These are phyloP conservation scores for Chaetomium cochliodes DNA, from an alignment of 495 filamentous ascomycete species.

Conservation along the genomic window DNA sequence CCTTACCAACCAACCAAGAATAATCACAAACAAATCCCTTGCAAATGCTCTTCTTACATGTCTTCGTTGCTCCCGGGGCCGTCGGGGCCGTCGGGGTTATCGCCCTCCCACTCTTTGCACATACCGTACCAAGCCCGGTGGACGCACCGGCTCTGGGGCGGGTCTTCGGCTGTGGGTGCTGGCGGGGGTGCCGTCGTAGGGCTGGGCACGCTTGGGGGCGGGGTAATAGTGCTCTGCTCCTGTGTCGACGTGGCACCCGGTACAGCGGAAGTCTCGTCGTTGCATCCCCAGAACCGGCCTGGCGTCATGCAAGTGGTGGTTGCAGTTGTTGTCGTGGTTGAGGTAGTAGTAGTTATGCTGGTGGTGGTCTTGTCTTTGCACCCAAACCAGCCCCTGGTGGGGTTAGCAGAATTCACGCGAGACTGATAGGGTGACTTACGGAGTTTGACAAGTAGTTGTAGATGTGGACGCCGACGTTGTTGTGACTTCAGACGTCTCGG, in stretches of 20 bases:
- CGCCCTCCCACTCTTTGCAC: constrained; percentile 43
- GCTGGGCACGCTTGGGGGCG: constrained; percentile 37
- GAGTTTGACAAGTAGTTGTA: constrained; percentile 57
- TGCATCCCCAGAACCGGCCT: constrained; percentile 58
- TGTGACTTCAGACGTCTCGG: constrained; percentile 45
- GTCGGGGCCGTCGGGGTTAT: neutral
- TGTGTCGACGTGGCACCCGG: constrained; percentile 31
- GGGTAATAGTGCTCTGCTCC: constrained; percentile 37
- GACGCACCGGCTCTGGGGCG: constrained; percentile 36
- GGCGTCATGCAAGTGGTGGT: constrained; percentile 52
- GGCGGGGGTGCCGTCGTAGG: constrained; percentile 24
- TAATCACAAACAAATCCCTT: constrained; percentile 12
- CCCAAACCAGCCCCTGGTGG: constrained; percentile 62
- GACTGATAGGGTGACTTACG: constrained; percentile 29
- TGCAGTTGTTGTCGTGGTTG: constrained; percentile 28
- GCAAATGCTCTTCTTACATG: constrained; percentile 26
- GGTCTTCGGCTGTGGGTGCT: constrained; percentile 21
- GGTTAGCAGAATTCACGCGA: constrained; percentile 61
- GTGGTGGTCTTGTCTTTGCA: constrained; percentile 53
- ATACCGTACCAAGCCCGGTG: constrained; percentile 43
- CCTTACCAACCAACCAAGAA: constrained; percentile 5
- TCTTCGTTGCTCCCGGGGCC: constrained; percentile 17
- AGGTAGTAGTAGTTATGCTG: constrained; percentile 28
- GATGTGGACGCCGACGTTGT: constrained; percentile 47
- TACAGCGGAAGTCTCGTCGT: constrained; percentile 47